Evolutionary conservation across 306 rosid species (phyloP).

Genomic region (Canavalia gladiata): DNA sequence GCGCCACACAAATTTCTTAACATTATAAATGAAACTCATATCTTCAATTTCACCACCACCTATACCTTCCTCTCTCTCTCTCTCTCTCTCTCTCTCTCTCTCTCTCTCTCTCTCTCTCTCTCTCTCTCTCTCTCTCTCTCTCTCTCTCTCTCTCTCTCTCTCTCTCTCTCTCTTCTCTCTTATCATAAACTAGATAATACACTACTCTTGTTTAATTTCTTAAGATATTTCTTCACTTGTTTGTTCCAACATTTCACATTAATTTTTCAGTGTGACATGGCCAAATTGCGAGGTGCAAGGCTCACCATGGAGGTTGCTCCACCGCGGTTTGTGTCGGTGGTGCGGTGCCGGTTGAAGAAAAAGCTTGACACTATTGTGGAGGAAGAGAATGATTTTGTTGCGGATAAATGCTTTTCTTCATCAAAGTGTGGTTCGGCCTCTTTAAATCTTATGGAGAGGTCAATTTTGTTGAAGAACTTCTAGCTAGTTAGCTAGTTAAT

Average conservation of each 20-base stretch:
- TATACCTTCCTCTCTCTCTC: background rate
- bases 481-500: background rate
- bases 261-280: conserved; percentile 36
- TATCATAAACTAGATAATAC: background rate
- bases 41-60: conserved; percentile 16
- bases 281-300: conserved; percentile 44
- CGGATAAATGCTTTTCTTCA: conserved; percentile 46
- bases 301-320: conserved; percentile 64
- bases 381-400: conserved; percentile 54
- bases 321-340: conserved; percentile 50
- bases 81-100: too few species aligned
- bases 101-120: background rate
- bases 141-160: too few species aligned
- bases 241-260: background rate
- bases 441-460: conserved; percentile 4
- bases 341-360: conserved; percentile 45
- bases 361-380: conserved; percentile 60
- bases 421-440: conserved; percentile 31
- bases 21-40: conserved; percentile 15
- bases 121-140: background rate
- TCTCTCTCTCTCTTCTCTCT: background rate
- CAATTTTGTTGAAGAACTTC: conserved; percentile 37
- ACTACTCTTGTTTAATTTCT: background rate
- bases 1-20: conserved; percentile 38
- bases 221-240: background rate